phyloP scores from a whole-genome alignment of 352 stramenopile genomes.

The Phytophthora palmivora region DNA sequence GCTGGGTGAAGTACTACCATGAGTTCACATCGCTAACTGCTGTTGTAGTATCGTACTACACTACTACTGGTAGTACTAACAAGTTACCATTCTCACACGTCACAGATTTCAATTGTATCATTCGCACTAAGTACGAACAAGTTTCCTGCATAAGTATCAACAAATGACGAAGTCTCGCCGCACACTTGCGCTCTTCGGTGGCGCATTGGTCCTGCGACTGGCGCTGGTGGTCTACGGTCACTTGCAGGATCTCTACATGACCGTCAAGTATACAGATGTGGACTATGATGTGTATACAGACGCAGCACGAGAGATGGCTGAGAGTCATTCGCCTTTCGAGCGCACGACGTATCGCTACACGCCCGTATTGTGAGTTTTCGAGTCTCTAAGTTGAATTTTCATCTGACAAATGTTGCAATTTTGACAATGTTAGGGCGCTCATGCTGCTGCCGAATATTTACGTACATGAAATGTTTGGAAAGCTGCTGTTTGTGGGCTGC shows the following conservation, averaged over 20 bases:
- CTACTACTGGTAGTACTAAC: too few species aligned
- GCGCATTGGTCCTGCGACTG: conserved; percentile 65
- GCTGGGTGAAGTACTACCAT: too few species aligned
- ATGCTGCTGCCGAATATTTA: conserved; percentile 81
- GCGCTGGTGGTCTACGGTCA: conserved; percentile 75
- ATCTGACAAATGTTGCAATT: conserved; percentile 3
- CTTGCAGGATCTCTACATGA: conserved; percentile 78
- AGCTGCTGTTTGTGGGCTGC: conserved; percentile 96
- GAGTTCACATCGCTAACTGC: too few species aligned
- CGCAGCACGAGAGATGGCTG: conserved; percentile 91
- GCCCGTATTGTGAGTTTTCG: conserved; percentile 90
- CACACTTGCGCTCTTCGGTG: conserved; percentile 48
- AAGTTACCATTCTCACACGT: conserved; percentile 31
- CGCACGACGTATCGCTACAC: conserved; percentile 99
- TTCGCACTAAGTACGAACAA: conserved; percentile 21
- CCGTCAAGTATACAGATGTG: conserved; percentile 98
- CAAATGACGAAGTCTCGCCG: conserved; percentile 31
- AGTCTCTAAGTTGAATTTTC: background rate
- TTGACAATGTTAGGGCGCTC: conserved; percentile 51
- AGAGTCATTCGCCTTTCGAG: conserved; percentile 93
- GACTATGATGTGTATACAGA: conserved; percentile 99
- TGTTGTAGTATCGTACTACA: too few species aligned
- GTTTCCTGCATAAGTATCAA: background rate
- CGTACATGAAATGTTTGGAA: conserved; percentile 88
- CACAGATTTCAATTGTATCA: conserved; percentile 6